These are phyloP conservation scores for Linaria vulgaris DNA, from an alignment of 257 asterid genomes.

Conservation along the genomic window DNA sequence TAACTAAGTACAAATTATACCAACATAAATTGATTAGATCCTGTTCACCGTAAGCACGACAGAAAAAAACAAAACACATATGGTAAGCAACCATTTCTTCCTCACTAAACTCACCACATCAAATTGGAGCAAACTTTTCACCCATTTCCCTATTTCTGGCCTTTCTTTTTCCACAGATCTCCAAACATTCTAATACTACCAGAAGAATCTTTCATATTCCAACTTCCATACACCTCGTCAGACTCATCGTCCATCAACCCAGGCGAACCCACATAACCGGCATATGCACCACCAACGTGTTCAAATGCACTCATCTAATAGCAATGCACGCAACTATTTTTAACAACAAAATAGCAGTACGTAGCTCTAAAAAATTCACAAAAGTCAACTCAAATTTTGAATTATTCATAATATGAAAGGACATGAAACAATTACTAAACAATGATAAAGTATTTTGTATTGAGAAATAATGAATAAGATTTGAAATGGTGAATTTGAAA, in stretches of 20 bases:
- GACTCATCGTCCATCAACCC: conserved; percentile 49
- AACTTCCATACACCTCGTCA: conserved; percentile 61
- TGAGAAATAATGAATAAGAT: too few relatives aligned
- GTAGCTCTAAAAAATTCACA: too few relatives aligned
- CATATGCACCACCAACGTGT: conserved; percentile 38
- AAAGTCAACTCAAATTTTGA: too few relatives aligned
- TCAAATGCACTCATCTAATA: conserved; percentile 43
- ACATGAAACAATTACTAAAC: too few relatives aligned
- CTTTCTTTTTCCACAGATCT: conserved; percentile 88
- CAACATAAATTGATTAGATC: not conserved
- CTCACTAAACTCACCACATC: not conserved
- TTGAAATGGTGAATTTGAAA: too few relatives aligned
- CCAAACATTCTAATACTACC: conserved; percentile 86
- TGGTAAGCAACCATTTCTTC: conserved; percentile 45
- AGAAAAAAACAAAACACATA: conserved; percentile 22
- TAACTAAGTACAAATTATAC: conserved; percentile 12
- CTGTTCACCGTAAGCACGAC: conserved; percentile 13
- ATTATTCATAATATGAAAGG: too few relatives aligned
- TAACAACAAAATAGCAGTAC: too few relatives aligned
- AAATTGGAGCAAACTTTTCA: too few relatives aligned
- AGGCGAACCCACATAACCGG: conserved; percentile 61
- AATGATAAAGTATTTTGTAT: too few relatives aligned
- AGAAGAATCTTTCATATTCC: conserved; percentile 63
- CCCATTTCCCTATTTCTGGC: conserved; percentile 71
- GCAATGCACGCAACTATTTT: too few relatives aligned